Evolutionary conservation across 495 filamentous ascomycete genomes (phyloP), one percentile per base, ranked within the genome.

Genomic region (Lophium mytilinum): DNA sequence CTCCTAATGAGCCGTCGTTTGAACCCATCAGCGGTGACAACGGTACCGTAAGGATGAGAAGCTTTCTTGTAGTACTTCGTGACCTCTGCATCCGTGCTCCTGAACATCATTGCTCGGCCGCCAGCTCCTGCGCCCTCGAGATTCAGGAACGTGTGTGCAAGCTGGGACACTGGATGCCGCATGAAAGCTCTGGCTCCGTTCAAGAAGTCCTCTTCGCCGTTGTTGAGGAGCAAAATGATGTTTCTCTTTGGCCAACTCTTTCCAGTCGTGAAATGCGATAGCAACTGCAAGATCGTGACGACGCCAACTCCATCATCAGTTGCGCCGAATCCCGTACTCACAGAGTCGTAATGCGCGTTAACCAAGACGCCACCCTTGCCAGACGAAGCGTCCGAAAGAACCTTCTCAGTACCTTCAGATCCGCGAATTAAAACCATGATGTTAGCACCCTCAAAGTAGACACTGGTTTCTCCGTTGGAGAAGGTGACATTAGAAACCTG

Each of bases 291-390:
- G 37, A 89, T 75, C 9, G 88, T 87, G 18, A 95, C 82, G 10
- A 95, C 87, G 5, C 90, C 92, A 55, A 94, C 83, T 1, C 93
- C 93, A 69, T 95, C 88, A 71, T 98, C 93, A 8, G 93, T 97
- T 30, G 93, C 92, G 41, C 92, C 92, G 63, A 76, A 87, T 10
- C 92, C 93, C 1, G 90, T 91, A 7, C 89, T 88, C 1, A 97
- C 93, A 59, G 88, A 93, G 68, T 98, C 93, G 66, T 93, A 97
- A 65, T 98, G 93, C 5, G 92, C 89, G 66, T 95, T 98, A 62
- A 98, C 87, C 50, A 98, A 78, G 9, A 95, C 86, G 30, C 89
- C 87, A 8, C 88, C 87, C 60, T 81, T 83, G 17, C 80, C 79
- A 49, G 75, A 73, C 37, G 80, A 76, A 43, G 66, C 68, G 53